Evolutionary conservation across 75 land plant genomes (phyloP), one percentile per base, ranked within the genome.

Genomic region (Selaginella moellendorffii): DNA sequence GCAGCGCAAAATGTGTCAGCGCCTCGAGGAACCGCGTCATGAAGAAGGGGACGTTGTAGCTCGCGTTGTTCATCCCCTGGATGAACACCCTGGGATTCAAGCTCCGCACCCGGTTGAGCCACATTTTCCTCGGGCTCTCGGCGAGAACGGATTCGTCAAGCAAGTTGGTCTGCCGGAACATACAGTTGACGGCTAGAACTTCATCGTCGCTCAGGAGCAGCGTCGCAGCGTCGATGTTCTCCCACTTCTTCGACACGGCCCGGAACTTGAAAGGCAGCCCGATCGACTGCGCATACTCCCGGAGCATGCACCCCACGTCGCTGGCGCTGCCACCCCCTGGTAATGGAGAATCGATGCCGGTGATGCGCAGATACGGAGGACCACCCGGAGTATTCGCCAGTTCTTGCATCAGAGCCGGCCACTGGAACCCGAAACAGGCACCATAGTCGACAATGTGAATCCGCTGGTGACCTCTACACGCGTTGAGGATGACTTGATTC

Each of bases 401-500:
- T 19, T 56, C 59, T 19, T 56, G 25, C 21, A 56, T 56, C n/a
- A 56, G 59, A 9, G 59, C 19, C 8, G 59, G 59, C 59, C 59
- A 56, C 19, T 56, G 59, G 19, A 56, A 21, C 5, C 59, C 59
- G 9, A 56, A 56, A 2, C 8, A 9, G 8, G 24, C 2, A 25
- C 59, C 59, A 56, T 56, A 56, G 24, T 56, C 59, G 8, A 56
- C 24, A 19, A 56, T 24, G 24, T 56, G 59, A 9, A 56, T 56
- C 9, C 24, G 19, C n/a, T 8, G 5, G 25, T 56, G 19, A 2
- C 59, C 59, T 19, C 19, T 56, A 19, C 59, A 56, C 5, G 59
- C 59, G 9, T 19, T 56, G 19, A 56, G 24, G n/a, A 56, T 36
- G 10, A 36, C 46, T 28, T 71, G 73, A 59, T 79, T 86, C 0